Conservation (phyloP, 345 rosid species). For the Citrus mangshanensis region DNA sequence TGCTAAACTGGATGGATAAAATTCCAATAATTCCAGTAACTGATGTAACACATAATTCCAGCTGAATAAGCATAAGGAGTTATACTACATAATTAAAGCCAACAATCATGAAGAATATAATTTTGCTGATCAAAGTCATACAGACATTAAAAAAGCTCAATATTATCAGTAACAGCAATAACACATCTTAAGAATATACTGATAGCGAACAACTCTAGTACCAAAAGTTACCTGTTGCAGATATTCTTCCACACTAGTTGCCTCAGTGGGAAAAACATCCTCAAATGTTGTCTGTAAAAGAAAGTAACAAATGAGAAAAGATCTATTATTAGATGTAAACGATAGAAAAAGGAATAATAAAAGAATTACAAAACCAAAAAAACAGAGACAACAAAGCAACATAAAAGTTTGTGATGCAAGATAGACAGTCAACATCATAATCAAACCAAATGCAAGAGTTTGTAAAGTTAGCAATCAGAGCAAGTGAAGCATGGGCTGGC, state of each 20-base stretch:
- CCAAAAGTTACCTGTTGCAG: slow-evolving; percentile 73
- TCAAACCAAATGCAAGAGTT: slow-evolving; percentile 7
- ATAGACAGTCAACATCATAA: neutral
- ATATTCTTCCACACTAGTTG: slow-evolving; percentile 90
- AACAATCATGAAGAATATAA: neutral
- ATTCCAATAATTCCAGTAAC: neutral
- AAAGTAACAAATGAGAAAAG: slow-evolving; percentile 3
- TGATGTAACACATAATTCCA: neutral
- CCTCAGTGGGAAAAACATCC: slow-evolving; percentile 98
- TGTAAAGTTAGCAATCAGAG: neutral
- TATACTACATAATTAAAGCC: neutral
- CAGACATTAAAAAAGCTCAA: neutral
- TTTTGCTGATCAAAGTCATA: neutral
- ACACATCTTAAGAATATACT: neutral
- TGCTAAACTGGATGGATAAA: neutral
- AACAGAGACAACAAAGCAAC: neutral
- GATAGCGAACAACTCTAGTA: neutral
- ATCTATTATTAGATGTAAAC: neutral
- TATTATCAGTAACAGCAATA: neutral
- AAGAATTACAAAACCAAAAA: neutral
- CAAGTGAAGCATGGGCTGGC: slow-evolving; percentile 3
- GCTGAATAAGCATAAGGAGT: neutral
- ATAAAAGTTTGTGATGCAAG: neutral
- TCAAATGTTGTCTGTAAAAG: slow-evolving; percentile 75
- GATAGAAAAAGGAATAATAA: slow-evolving; percentile 7